Percentiles rank a stretch among this genome's conserved stretches.
Conservation (phyloP, 83 land plant genomes). For the Thuja plicata region DNA sequence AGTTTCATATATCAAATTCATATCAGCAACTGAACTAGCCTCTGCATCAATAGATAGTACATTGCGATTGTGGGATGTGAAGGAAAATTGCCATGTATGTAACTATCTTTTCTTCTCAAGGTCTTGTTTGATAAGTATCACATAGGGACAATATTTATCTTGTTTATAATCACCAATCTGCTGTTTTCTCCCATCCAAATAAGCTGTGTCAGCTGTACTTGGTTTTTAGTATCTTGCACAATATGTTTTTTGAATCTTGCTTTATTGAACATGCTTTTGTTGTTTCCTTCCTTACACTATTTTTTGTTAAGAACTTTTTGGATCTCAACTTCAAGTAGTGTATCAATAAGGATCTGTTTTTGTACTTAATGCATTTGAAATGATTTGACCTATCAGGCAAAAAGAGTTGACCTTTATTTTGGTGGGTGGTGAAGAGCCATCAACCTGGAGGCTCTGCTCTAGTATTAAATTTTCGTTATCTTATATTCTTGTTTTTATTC, state of each 20-base stretch:
- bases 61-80: constrained; percentile 94
- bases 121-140: neutral
- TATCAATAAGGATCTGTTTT: neutral
- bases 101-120: constrained; percentile 5
- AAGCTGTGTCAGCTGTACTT: neutral
- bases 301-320: neutral
- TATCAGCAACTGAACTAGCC: constrained; percentile 87
- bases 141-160: neutral
- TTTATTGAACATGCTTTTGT: neutral
- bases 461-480: neutral
- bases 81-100: constrained; percentile 74
- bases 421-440: neutral
- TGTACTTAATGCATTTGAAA: neutral
- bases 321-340: neutral
- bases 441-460: too few relatives aligned
- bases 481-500: neutral
- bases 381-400: neutral
- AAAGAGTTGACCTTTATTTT: neutral
- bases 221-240: neutral
- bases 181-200: neutral
- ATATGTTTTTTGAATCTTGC: neutral
- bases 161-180: neutral
- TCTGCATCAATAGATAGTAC: constrained; percentile 99
- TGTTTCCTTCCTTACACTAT: neutral
- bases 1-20: constrained; percentile 96